Conservation (phyloP, 495 filamentous ascomycete genomes). For the Penicillium diatomitis region DNA sequence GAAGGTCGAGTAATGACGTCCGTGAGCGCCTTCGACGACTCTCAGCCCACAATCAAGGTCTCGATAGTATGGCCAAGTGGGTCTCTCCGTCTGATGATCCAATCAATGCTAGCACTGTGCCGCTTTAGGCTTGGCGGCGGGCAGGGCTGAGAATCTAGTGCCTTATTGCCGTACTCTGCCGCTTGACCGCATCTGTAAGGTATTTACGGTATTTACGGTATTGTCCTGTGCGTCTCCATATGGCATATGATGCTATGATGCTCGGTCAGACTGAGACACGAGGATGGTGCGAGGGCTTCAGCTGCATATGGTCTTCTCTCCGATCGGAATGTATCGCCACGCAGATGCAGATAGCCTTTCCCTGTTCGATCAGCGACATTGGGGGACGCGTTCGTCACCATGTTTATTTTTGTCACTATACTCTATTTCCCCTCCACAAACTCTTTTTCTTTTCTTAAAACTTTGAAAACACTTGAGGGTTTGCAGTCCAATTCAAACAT, state of each 20-base stretch:
- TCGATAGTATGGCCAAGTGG: not conserved
- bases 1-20: no score
- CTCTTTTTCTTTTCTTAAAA: not conserved
- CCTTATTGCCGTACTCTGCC: not conserved
- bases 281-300: no score
- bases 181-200: conserved; percentile 9
- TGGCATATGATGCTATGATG: no score
- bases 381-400: not conserved
- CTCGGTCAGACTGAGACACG: no score
- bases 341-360: no score
- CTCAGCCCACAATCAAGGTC: not conserved
- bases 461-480: no score
- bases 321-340: no score
- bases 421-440: not conserved
- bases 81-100: not conserved
- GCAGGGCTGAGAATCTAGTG: conserved; percentile 8
- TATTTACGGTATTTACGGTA: not conserved
- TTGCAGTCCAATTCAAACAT: no score
- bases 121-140: conserved; percentile 9
- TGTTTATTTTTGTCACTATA: not conserved
- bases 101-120: not conserved
- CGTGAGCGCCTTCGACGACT: no score
- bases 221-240: no score
- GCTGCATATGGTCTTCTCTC: no score
- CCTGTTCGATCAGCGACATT: not conserved